phyloP scores from a whole-genome alignment of 345 rosid genomes.

The Syzygium oleosum region DNA sequence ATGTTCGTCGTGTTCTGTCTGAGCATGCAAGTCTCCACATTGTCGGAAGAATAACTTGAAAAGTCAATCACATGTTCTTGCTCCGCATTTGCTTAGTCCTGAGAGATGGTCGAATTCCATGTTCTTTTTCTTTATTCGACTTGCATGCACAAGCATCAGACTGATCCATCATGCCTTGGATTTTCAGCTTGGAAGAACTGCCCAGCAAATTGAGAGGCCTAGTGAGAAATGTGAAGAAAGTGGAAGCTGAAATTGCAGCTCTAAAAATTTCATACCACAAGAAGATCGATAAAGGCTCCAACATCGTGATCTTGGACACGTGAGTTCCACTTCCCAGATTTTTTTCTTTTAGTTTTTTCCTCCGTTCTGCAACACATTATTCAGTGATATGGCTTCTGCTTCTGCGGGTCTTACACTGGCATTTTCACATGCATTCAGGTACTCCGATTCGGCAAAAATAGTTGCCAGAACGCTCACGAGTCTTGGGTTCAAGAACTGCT shows the following conservation, averaged over 20 bases:
- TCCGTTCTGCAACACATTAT: not conserved
- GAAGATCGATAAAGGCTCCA: slow-evolving; percentile 78
- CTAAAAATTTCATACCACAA: slow-evolving; percentile 84
- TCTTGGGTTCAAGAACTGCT: slow-evolving; percentile 78
- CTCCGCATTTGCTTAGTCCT: not conserved
- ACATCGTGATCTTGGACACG: slow-evolving; percentile 82
- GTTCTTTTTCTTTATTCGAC: slow-evolving; percentile 13
- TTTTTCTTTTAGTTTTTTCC: not conserved
- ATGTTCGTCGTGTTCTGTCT: not conserved
- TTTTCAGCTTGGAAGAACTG: slow-evolving; percentile 70
- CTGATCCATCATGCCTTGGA: not conserved
- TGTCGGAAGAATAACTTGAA: not conserved
- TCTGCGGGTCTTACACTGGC: not conserved
- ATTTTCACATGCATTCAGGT: slow-evolving; percentile 21
- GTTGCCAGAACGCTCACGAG: slow-evolving; percentile 64
- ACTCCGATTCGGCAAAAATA: slow-evolving; percentile 67
- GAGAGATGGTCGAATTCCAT: not conserved
- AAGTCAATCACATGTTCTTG: not conserved
- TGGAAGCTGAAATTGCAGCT: slow-evolving; percentile 92
- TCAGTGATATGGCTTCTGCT: not conserved
- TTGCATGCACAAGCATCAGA: slow-evolving; percentile 20
- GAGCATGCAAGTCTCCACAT: not conserved
- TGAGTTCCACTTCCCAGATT: slow-evolving; percentile 18
- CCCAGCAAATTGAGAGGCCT: slow-evolving; percentile 72
- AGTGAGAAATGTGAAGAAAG: slow-evolving; percentile 57